These are phyloP conservation scores for Capsicum rhomboideum DNA, from an alignment of 257 asterid genomes.

Conservation along the genomic window DNA sequence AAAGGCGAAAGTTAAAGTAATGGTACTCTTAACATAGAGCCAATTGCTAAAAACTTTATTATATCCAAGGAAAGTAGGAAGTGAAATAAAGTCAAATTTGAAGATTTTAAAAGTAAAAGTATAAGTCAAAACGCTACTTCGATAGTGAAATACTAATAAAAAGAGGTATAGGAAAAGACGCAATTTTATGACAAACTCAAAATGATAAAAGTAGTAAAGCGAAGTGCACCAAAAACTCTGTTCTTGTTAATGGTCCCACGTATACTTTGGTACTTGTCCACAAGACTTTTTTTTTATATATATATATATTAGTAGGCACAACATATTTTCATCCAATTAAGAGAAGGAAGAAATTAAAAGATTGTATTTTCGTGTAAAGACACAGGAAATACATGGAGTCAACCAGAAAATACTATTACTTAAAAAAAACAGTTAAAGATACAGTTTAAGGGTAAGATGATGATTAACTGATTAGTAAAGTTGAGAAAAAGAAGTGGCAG, in stretches of 20 bases:
- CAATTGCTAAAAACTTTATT: not conserved
- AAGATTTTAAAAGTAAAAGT: not conserved
- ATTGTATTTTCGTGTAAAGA: not conserved
- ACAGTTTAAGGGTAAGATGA: not conserved
- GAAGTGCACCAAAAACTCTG: not conserved
- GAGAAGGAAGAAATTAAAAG: not conserved
- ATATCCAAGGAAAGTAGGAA: not conserved
- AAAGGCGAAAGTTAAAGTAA: not conserved
- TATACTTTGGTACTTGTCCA: not conserved
- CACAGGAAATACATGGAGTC: not conserved
- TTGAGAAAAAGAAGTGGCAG: not conserved
- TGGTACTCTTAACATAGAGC: not conserved
- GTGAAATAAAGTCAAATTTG: conserved; percentile 1
- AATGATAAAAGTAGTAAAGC: not conserved
- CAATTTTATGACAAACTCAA: not conserved
- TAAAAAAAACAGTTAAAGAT: not conserved
- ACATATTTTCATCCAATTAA: not conserved
- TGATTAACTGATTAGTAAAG: not conserved
- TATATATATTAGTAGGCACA: too few species aligned
- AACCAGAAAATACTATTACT: not conserved
- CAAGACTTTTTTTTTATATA: not conserved
- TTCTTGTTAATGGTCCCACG: not conserved
- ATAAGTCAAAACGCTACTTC: not conserved
- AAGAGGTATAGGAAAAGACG: not conserved
- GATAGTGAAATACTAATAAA: not conserved